Percentiles rank a stretch among this genome's conserved stretches.
These are phyloP conservation scores for Pseudogymnoascus verrucosus DNA, from an alignment of 2,329 filamentous ascomycete genomes.

Conservation along the genomic window DNA sequence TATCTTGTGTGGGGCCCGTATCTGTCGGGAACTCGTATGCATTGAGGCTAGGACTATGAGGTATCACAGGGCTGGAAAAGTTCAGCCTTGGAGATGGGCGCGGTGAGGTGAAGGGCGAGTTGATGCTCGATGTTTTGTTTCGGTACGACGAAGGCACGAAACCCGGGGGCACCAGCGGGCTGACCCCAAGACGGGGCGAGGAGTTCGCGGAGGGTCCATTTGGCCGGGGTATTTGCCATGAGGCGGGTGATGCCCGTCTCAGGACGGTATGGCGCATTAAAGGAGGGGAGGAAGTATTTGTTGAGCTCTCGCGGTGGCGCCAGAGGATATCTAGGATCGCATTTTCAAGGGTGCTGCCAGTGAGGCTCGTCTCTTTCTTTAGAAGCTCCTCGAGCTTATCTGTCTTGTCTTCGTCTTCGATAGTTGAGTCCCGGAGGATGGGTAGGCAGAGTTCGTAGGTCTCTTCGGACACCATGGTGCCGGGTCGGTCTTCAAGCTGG, in stretches of 20 bases:
- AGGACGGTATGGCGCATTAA: slow-evolving; percentile 83
- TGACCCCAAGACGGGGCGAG: slow-evolving; percentile 73
- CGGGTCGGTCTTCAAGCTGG: not conserved
- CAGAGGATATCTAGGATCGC: slow-evolving; percentile 84
- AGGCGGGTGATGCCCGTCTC: slow-evolving; percentile 82
- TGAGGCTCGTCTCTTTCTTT: slow-evolving; percentile 66
- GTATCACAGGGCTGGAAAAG: slow-evolving; percentile 81
- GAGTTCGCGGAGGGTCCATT: slow-evolving; percentile 73
- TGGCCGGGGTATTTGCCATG: slow-evolving; percentile 70
- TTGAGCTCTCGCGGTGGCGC: slow-evolving; percentile 66
- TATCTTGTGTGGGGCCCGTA: slow-evolving; percentile 69
- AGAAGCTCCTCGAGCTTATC: slow-evolving; percentile 84
- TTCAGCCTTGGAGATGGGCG: slow-evolving; percentile 86
- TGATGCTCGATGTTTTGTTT: slow-evolving; percentile 62
- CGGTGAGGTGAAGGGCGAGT: slow-evolving; percentile 88
- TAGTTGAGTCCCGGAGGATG: slow-evolving; percentile 69
- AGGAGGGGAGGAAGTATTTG: slow-evolving; percentile 64
- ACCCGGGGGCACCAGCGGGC: slow-evolving; percentile 75
- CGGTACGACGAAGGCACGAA: slow-evolving; percentile 71
- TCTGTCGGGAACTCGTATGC: slow-evolving; percentile 91
- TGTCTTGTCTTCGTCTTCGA: slow-evolving; percentile 93
- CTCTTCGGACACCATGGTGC: slow-evolving; percentile 78
- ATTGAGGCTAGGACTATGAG: slow-evolving; percentile 87
- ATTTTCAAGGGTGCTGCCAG: slow-evolving; percentile 75
- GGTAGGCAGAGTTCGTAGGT: slow-evolving; percentile 87